Percentiles rank a stretch among this genome's conserved stretches.
Conservation (phyloP, 495 filamentous ascomycete genomes). For the Hypoxylon trugodes region DNA sequence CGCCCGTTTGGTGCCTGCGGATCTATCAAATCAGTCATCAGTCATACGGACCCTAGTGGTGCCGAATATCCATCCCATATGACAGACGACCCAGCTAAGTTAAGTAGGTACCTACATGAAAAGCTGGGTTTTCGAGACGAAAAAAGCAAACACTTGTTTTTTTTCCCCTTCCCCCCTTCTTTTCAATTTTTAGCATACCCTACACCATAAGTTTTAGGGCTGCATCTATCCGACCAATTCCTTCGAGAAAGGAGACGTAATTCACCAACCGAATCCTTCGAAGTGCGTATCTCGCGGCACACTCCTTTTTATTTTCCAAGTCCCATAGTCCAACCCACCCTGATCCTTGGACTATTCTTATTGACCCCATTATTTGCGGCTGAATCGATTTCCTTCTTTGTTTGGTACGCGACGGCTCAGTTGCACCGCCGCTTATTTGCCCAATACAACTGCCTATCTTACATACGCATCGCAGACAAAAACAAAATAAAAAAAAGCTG, state of each 20-base stretch:
- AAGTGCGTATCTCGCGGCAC: neutral
- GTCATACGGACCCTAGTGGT: conserved; percentile 30
- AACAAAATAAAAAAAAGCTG: conserved; percentile 12
- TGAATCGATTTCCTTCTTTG: conserved; percentile 31
- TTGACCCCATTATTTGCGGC: conserved; percentile 29
- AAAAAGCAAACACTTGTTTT: conserved; percentile 13
- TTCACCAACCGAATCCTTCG: conserved; percentile 22
- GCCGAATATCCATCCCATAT: conserved; percentile 26
- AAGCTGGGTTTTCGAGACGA: conserved; percentile 5
- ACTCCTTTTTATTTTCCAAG: conserved; percentile 16
- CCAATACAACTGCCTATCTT: conserved; percentile 19
- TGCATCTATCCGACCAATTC: conserved; percentile 1
- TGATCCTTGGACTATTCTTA: conserved; percentile 18
- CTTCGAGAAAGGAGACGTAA: conserved; percentile 5
- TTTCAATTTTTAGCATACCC: neutral
- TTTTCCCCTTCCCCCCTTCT: neutral
- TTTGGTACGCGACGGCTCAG: conserved; percentile 8
- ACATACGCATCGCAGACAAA: conserved; percentile 7
- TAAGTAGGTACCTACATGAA: neutral
- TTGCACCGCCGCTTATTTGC: conserved; percentile 38
- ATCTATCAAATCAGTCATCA: conserved; percentile 28
- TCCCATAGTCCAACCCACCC: conserved; percentile 2
- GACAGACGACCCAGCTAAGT: conserved; percentile 5
- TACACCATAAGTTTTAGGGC: conserved; percentile 10
- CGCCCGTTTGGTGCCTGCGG: conserved; percentile 32